phyloP scores from a whole-genome alignment of 805 yeast species.

The Candida railenensis region DNA sequence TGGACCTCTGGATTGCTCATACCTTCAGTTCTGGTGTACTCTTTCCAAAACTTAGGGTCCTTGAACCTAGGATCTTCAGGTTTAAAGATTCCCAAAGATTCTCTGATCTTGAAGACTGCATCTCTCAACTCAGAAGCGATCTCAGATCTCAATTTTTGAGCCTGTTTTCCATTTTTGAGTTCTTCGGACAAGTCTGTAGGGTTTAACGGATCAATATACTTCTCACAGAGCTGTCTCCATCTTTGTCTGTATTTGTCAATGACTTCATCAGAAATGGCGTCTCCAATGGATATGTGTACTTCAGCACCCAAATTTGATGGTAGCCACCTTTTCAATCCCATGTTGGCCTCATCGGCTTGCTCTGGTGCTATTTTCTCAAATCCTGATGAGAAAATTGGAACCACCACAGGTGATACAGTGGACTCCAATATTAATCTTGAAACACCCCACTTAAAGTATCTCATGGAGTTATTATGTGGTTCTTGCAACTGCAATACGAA shows the following conservation, averaged over 20 bases:
- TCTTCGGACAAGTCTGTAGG: conserved; percentile 62
- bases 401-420: conserved; percentile 76
- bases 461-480: conserved; percentile 82
- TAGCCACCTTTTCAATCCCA: conserved; percentile 52
- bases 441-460: conserved; percentile 96
- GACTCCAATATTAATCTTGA: conserved; percentile 81
- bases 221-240: conserved; percentile 66
- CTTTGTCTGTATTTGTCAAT: conserved; percentile 61
- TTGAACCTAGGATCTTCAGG: conserved; percentile 70
- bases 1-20: conserved; percentile 62
- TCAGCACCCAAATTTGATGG: conserved; percentile 68
- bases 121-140: conserved; percentile 69
- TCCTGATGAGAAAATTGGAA: conserved; percentile 85
- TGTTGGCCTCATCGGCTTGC: conserved; percentile 45
- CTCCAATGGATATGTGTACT: conserved; percentile 69
- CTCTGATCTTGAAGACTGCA: conserved; percentile 51
- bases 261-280: conserved; percentile 58
- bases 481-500: conserved; percentile 81
- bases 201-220: conserved; percentile 48
- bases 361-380: conserved; percentile 88
- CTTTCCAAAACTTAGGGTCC: conserved; percentile 72
- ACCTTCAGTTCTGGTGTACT: conserved; percentile 65
- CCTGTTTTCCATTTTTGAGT: conserved; percentile 63
- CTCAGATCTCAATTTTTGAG: conserved; percentile 62
- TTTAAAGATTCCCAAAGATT: conserved; percentile 40